Evolutionary conservation across 2,329 filamentous ascomycete species (phyloP).

Genomic region (Ceratocystis papillata): DNA sequence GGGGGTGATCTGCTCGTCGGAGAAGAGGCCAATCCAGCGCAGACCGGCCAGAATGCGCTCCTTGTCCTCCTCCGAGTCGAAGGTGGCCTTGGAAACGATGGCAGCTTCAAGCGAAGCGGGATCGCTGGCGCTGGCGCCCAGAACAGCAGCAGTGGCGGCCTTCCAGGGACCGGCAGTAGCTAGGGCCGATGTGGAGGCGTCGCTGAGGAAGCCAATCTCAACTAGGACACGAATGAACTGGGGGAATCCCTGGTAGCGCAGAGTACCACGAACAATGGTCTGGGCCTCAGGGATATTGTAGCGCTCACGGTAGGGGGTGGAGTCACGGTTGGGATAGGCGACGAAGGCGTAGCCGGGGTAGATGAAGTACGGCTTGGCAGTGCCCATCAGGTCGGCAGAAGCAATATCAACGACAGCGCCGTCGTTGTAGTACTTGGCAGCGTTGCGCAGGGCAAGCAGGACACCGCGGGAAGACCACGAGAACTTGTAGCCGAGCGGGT

Average conservation of each 20-base stretch:
- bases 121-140: conserved; percentile 55
- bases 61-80: conserved; percentile 51
- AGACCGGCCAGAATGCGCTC: conserved; percentile 60
- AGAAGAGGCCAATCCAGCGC: conserved; percentile 60
- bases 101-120: conserved; percentile 62
- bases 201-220: conserved; percentile 77
- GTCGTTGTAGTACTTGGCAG: conserved; percentile 71
- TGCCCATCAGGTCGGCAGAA: conserved; percentile 62
- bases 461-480: conserved; percentile 73
- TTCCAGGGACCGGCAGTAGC: conserved; percentile 65
- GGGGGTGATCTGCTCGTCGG: conserved; percentile 56
- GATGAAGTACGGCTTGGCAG: conserved; percentile 81
- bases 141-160: conserved; percentile 67
- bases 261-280: conserved; percentile 70
- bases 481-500: conserved; percentile 85
- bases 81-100: conserved; percentile 64
- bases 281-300: conserved; percentile 90
- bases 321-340: conserved; percentile 88
- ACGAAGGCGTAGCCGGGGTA: conserved; percentile 84
- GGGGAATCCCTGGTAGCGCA: conserved; percentile 82
- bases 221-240: conserved; percentile 81
- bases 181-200: conserved; percentile 54
- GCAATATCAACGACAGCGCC: conserved; percentile 60
- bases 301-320: conserved; percentile 72
- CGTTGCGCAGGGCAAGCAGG: conserved; percentile 73